Evolutionary conservation across 2,329 filamentous ascomycete genomes (phyloP), one percentile per base, ranked within the genome.

Genomic region (Fusarium palustre): DNA sequence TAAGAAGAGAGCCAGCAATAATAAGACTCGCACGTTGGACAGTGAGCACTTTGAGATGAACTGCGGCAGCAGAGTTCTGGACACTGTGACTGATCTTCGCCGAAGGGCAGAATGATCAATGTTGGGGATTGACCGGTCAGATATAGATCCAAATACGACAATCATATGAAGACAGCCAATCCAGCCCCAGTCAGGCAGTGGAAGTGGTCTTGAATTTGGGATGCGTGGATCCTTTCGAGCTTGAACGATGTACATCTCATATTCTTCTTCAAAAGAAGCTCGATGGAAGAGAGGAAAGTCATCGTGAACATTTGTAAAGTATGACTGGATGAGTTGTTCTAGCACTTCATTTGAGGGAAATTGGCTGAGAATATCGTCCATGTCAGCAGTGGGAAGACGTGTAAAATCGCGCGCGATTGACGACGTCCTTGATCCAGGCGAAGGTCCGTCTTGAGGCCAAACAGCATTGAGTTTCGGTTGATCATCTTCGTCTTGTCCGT

Each of bases 81-180:
- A 49, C 2, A 61, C 66, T 0, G 59, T 45, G 2, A 72, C 67
- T 2, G 69, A 72, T 28, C 52, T 55, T 4, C 66, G 24, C 3
- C 75, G 74, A 7, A 78, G 69, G 3, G 58, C 62, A 11, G 70
- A 64, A 30, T 78, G 77, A 34, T 79, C 73, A 13, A 77, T 42
- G 13, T 70, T 64, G 8, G 70, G 50, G 24, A 75, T 69, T 9
- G 62, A 59, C 7, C 70, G 62, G 22, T 73, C 64, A 16, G 74
- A 73, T 13, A 80, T 75, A 15, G 77, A 79, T 0, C 78, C 79
- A 43, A 80, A 78, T 15, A 76, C 79, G 30, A 77, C 69, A 55
- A 80, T 77, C 79, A 80, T 80, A 10, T 80, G 75, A 30, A 80
- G 72, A 55, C 77, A 79, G 5, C 75, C 78, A 18, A 79, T 70